A percentile compares a stretch with the other conserved stretches of the same genome.
These are phyloP conservation scores for Massariosphaeria phaeospora DNA, from an alignment of 495 filamentous ascomycete species.

Conservation along the genomic window DNA sequence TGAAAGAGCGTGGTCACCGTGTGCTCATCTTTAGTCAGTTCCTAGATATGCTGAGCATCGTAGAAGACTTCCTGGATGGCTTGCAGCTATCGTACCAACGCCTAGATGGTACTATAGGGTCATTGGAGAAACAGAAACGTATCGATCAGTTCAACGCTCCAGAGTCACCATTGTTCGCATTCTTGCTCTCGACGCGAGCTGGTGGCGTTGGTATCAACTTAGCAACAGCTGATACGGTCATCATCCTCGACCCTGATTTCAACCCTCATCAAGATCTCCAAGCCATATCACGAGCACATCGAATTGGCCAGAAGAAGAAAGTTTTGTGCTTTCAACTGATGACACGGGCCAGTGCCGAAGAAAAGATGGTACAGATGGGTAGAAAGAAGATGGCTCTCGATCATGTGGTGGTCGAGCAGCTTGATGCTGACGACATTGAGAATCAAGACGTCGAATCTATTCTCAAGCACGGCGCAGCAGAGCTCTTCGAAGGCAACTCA, in stretches of 20 bases:
- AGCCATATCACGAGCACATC: conserved; percentile 86
- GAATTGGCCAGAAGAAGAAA: conserved; percentile 93
- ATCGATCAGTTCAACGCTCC: conserved; percentile 93
- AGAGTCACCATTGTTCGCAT: conserved; percentile 74
- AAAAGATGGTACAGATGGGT: conserved; percentile 94
- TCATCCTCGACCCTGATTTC: conserved; percentile 96
- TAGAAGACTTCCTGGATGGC: conserved; percentile 83
- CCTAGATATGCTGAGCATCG: conserved; percentile 75
- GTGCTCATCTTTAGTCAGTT: conserved; percentile 97
- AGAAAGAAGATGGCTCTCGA: conserved; percentile 93
- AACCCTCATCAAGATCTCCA: conserved; percentile 98
- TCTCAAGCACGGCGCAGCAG: conserved; percentile 78
- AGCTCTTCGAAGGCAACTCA: conserved; percentile 71
- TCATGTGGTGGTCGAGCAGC: conserved; percentile 85
- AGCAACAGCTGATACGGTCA: conserved; percentile 94
- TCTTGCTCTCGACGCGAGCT: conserved; percentile 87
- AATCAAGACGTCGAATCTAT: conserved; percentile 79
- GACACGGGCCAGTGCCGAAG: conserved; percentile 81
- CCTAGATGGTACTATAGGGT: conserved; percentile 75
- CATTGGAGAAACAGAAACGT: conserved; percentile 81
- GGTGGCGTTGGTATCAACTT: conserved; percentile 98
- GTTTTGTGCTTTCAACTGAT: conserved; percentile 92
- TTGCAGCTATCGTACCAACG: conserved; percentile 67
- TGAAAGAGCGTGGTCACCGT: conserved; percentile 81
- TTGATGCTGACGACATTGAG: conserved; percentile 72